Conservation (phyloP, 2,329 filamentous ascomycete genomes). For the Diaporthe eres region DNA sequence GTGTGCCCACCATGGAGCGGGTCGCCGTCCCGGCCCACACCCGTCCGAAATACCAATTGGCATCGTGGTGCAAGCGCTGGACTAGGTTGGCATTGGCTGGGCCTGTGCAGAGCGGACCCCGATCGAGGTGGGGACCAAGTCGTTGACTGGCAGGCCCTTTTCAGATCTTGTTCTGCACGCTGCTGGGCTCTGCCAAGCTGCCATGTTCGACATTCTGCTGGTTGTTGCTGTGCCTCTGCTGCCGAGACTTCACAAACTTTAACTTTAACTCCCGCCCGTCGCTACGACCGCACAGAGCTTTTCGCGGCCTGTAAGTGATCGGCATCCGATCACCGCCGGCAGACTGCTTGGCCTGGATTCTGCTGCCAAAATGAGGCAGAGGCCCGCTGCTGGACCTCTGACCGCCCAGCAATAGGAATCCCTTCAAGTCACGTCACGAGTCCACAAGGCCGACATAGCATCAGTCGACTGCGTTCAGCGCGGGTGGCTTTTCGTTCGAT, state of each 20-base stretch:
- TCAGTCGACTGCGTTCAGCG: background rate
- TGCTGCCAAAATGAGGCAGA: background rate
- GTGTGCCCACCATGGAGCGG: constrained; percentile 9
- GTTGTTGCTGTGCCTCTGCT: background rate
- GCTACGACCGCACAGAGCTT: background rate
- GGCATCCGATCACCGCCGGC: background rate
- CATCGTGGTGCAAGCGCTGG: constrained; percentile 41
- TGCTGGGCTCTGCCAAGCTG: constrained; percentile 23
- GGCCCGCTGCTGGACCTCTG: background rate
- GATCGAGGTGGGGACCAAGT: constrained; percentile 8
- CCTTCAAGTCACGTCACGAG: background rate
- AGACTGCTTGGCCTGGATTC: constrained; percentile 22
- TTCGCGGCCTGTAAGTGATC: background rate
- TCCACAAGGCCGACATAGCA: background rate
- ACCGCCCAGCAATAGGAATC: background rate
- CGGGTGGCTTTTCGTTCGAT: constrained; percentile 8
- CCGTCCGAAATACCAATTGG: constrained; percentile 39
- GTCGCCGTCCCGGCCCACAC: constrained; percentile 27
- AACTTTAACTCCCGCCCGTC: constrained; percentile 11
- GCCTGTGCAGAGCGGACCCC: constrained; percentile 10
- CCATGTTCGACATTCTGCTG: background rate
- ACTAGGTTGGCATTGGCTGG: constrained; percentile 23
- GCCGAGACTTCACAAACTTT: background rate
- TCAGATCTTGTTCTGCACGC: constrained; percentile 40
- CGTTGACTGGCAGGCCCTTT: background rate